Evolutionary conservation across 371 early-diverging fungal genomes (phyloP), one percentile per base, ranked within the genome.

Genomic region (Mortierella sp.): DNA sequence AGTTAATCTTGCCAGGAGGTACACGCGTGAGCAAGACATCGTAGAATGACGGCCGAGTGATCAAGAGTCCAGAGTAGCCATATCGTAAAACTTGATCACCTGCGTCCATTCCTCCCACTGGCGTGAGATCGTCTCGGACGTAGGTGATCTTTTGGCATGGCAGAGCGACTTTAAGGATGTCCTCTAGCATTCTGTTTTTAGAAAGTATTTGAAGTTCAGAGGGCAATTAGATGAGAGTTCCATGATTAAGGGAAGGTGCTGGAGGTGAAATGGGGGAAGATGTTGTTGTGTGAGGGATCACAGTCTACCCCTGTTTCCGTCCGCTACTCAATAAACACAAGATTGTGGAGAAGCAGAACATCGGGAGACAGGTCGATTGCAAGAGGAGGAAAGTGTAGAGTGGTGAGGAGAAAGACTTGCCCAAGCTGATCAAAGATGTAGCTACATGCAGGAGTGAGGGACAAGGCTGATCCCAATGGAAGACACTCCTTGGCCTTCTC

Each of bases 351-450:
- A 16, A 43, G 1, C 3, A 25, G 16, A 14, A 27, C 14, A 24
- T 5, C 4, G 14, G 12, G 25, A 41, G 25, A 27, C n/a, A 1
- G 34, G 34, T n/a, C n/a, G n/a, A n/a, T n/a, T n/a, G n/a, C n/a
- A n/a, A n/a, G n/a, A n/a, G n/a, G n/a, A n/a, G n/a, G n/a, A n/a
- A n/a, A n/a, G n/a, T n/a, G n/a, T 3, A 21, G n/a, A 28, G n/a
- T 21, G 29, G 25, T 40, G 12, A 25, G n/a, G 13, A 49, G 25
- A 4, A 22, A 25, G 45, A 3, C 25, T 41, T 64, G 60, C 68
- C 68, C 67, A 25, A 57, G 57, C 31, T 67, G 67, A 24, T 67
- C 67, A 17, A 67, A 43, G 45, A 67, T 60, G 22, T 67, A 67
- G 46, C 25, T 61, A 57, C 61, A 57, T 24, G 67, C 56, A 7